Evolutionary conservation across 495 filamentous ascomycete species (phyloP), one percentile per base, ranked within the genome.

Genomic region (Rhypophila decipiens): DNA sequence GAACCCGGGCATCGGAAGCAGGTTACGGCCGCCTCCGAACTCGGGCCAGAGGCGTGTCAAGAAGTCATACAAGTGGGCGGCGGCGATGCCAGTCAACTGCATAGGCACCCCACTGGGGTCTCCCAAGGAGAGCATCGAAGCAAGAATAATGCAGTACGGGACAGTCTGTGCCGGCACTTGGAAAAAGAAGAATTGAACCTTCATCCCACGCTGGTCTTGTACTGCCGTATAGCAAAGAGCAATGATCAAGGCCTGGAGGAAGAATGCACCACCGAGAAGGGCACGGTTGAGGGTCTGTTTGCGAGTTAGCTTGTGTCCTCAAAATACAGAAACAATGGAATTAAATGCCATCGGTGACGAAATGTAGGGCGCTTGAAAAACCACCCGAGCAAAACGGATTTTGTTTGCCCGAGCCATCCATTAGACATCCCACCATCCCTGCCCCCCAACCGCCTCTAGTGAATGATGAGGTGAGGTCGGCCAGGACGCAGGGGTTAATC

Each of bases 281-380:
- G 66, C 50, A 24, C 74, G 75, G 47, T 73, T 76, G 23, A 76
- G 40, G 17, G 65, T 53, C 75, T 78, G 54, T 43, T 44, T 24
- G 34, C 41, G 31, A 19, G 39, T 63, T 56, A 63, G 56, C 56
- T 45, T 43, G n/a, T n/a, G n/a, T n/a, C n/a, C n/a, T n/a, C 22
- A 29, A 24, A 0, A 1, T 12, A 2, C 20, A 20, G 34, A 8
- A 13, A 31, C 9, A 24, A 41, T 18, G 43, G 24, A 19, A 19
- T n/a, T n/a, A 2, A 17, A 39, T 43, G 23, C 39, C 17, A 33
- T 37, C 4, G 20, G 18, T 40, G 18, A 48, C 29, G 23, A 66
- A 68, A 87, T 96, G 88, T 96, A 95, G 87, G 88, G 87, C 81
- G 82, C 81, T 53, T 77, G 61, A 60, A 56, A 71, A 86, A 90